phyloP scores from a whole-genome alignment of 2,329 filamentous ascomycete species.

The Aspergillus sclerotialis region DNA sequence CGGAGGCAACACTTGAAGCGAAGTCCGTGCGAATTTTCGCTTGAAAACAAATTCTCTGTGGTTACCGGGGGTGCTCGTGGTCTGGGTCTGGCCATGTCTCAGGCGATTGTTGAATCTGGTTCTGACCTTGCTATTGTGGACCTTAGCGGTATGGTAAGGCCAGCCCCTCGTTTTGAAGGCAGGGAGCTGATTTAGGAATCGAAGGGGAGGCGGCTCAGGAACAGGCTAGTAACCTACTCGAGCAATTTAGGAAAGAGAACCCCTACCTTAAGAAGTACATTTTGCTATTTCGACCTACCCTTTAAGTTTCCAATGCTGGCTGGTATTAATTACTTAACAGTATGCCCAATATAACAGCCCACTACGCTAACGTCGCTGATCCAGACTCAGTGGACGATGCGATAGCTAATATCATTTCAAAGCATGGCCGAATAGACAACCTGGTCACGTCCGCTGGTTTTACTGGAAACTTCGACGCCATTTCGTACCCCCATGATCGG shows the following conservation, averaged over 20 bases:
- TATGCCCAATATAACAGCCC: conserved; percentile 76
- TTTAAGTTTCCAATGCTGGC: too few relatives aligned
- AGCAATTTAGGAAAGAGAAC: conserved; percentile 71
- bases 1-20: conserved; percentile 85
- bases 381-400: conserved; percentile 69
- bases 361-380: conserved; percentile 81
- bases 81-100: conserved; percentile 84
- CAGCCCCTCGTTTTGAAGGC: not conserved
- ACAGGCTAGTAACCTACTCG: conserved; percentile 66
- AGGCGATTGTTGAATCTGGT: conserved; percentile 81
- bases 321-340: conserved; percentile 30
- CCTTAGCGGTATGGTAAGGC: conserved; percentile 64
- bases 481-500: conserved; percentile 82
- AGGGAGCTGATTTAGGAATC: conserved; percentile 5
- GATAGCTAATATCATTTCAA: conserved; percentile 60
- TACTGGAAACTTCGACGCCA: conserved; percentile 90
- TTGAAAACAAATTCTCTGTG: conserved; percentile 74
- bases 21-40: conserved; percentile 76
- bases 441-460: conserved; percentile 93
- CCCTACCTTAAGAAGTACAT: conserved; percentile 62
- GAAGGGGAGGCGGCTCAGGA: conserved; percentile 74
- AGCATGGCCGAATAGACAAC: conserved; percentile 79
- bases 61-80: conserved; percentile 89
- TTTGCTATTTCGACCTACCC: not conserved
- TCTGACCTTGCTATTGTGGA: conserved; percentile 89